These are phyloP conservation scores for Candida maesae DNA, from an alignment of 805 yeast genomes.

Conservation along the genomic window DNA sequence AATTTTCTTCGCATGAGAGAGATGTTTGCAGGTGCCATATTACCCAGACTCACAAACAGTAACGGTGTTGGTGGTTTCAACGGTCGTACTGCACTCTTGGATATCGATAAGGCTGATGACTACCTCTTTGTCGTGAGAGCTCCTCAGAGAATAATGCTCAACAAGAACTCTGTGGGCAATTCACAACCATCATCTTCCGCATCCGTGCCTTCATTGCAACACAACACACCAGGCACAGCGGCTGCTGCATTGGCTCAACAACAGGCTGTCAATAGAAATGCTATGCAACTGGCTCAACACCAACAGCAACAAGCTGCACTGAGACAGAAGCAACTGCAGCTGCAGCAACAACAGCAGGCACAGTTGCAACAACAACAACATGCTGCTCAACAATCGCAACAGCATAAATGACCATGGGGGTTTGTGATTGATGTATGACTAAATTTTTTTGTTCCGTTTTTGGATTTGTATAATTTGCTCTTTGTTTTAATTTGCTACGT, in stretches of 20 bases:
- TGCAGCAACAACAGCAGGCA: constrained; percentile 1
- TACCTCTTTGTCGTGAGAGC: constrained; percentile 51
- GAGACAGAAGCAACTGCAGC: constrained; percentile 23
- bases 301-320: constrained; percentile 14
- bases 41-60: constrained; percentile 55
- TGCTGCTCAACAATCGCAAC: too few relatives aligned
- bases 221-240: constrained; percentile 7
- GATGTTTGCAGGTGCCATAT: constrained; percentile 83
- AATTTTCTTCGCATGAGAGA: constrained; percentile 86
- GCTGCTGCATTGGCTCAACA: constrained; percentile 14
- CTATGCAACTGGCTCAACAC: constrained; percentile 16
- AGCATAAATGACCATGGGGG: too few relatives aligned
- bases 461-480: neutral
- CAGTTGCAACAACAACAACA: neutral
- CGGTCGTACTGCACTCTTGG: constrained; percentile 75
- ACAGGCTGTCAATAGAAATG: constrained; percentile 12
- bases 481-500: too few relatives aligned
- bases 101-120: constrained; percentile 68
- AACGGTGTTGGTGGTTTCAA: constrained; percentile 70
- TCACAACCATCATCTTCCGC: constrained; percentile 4
- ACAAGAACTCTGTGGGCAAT: constrained; percentile 1
- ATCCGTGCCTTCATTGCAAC: constrained; percentile 8
- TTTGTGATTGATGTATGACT: too few relatives aligned
- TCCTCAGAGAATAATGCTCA: constrained; percentile 37
- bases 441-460: neutral